These are phyloP conservation scores for Chrysochromulina parva DNA, from an alignment of 78 protist genomes.

Conservation along the genomic window DNA sequence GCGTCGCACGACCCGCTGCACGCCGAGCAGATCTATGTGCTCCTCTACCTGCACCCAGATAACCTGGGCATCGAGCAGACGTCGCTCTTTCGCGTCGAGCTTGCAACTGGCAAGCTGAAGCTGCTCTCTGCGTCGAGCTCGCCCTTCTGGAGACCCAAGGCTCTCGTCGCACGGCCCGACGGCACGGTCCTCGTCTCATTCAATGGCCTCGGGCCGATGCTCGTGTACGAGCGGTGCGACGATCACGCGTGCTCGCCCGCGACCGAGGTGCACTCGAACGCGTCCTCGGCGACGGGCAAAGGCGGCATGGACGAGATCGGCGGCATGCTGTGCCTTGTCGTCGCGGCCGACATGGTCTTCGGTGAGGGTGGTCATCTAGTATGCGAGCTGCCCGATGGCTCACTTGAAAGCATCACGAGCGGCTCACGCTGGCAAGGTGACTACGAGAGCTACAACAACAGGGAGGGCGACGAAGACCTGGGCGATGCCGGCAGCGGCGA, in stretches of 20 bases:
- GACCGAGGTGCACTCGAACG: background rate
- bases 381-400: no score
- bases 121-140: background rate
- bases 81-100: background rate
- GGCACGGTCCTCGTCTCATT: background rate
- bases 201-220: background rate
- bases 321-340: no score
- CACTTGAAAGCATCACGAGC: no score
- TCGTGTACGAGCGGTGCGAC: background rate
- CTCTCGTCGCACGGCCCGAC: background rate
- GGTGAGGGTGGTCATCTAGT: no score
- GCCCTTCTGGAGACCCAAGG: background rate
- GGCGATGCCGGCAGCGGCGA: no score
- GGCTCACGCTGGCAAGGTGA: no score
- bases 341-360: no score
- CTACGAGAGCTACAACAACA: no score
- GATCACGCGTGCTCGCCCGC: background rate
- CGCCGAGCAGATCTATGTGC: background rate
- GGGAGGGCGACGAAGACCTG: no score
- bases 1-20: background rate
- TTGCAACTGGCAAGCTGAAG: background rate
- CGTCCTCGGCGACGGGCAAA: background rate
- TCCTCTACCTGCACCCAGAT: background rate
- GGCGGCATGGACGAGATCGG: background rate
- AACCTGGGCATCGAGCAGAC: background rate